A percentile compares a stretch with the other conserved stretches of the same genome.
Conservation (phyloP, 768 basidiomycete species). For the Zangia roseola region DNA sequence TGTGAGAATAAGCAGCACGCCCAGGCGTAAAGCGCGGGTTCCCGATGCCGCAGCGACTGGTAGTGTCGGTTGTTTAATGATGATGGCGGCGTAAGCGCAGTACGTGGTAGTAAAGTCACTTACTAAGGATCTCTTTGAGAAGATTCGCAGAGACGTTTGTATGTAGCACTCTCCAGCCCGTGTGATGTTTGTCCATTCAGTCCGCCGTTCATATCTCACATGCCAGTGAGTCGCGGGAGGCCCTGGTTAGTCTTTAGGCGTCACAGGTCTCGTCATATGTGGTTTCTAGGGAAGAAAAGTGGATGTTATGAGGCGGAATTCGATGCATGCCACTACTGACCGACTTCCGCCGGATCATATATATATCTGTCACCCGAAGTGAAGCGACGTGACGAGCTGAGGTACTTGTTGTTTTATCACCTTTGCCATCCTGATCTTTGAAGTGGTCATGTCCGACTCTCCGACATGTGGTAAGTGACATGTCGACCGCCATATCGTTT, state of each 20-base stretch:
- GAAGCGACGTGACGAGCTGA: too few species aligned
- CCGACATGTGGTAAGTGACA: too few species aligned
- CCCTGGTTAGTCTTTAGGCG: neutral
- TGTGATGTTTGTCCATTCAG: neutral
- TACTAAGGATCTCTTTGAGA: slow-evolving; percentile 48
- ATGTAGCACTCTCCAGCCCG: slow-evolving; percentile 41
- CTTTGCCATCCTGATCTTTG: too few species aligned
- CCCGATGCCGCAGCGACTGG: slow-evolving; percentile 3
- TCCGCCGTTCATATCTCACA: neutral
- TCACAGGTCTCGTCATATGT: too few species aligned
- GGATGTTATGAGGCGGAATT: too few species aligned
- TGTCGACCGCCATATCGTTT: too few species aligned
- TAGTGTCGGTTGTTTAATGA: slow-evolving; percentile 1
- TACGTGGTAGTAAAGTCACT: slow-evolving; percentile 41
- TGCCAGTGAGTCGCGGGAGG: neutral
- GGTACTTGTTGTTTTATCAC: too few species aligned
- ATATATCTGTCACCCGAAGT: too few species aligned
- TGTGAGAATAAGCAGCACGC: slow-evolving; percentile 71
- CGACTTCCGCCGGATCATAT: too few species aligned
- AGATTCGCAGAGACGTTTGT: slow-evolving; percentile 43
- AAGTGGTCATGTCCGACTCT: too few species aligned
- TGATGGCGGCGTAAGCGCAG: neutral
- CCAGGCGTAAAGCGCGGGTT: slow-evolving; percentile 63
- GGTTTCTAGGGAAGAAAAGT: neutral
- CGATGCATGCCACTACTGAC: too few species aligned